Evolutionary conservation across 106 monocot species (phyloP).

Genomic region (Xerophyta viscosa): DNA sequence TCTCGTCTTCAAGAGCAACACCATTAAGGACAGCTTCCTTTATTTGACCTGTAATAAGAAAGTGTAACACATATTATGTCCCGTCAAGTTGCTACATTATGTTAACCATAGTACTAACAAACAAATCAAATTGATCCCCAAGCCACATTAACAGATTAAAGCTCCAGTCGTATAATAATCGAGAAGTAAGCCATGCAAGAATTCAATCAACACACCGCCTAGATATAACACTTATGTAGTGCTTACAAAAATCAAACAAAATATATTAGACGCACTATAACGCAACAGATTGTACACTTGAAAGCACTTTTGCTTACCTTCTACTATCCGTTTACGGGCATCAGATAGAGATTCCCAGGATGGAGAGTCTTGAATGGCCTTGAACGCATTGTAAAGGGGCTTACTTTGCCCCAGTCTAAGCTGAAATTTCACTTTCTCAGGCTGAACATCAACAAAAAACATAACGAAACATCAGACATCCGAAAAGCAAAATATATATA

Average conservation of each 20-base stretch:
- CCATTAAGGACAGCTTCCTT: slow-evolving; percentile 97
- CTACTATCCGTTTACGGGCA: slow-evolving; percentile 78
- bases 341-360: slow-evolving; percentile 50
- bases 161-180: too few relatives aligned
- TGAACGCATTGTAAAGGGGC: slow-evolving; percentile 89
- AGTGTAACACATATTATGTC: neutral
- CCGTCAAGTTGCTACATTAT: neutral
- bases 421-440: slow-evolving; percentile 93
- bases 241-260: too few relatives aligned
- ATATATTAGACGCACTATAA: neutral
- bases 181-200: too few relatives aligned
- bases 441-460: slow-evolving; percentile 32
- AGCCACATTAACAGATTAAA: too few relatives aligned
- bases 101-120: too few relatives aligned
- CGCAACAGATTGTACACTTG: neutral
- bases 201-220: too few relatives aligned
- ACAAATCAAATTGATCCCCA: too few relatives aligned
- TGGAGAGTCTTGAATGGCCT: slow-evolving; percentile 70
- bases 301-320: slow-evolving; percentile 32
- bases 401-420: slow-evolving; percentile 95
- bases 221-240: too few relatives aligned
- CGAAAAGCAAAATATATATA: neutral
- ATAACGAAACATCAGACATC: neutral
- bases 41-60: slow-evolving; percentile 60
- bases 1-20: slow-evolving; percentile 85